These are phyloP conservation scores for Ophiostoma triangulosporum DNA, from an alignment of 2,329 filamentous ascomycete species.

Conservation along the genomic window DNA sequence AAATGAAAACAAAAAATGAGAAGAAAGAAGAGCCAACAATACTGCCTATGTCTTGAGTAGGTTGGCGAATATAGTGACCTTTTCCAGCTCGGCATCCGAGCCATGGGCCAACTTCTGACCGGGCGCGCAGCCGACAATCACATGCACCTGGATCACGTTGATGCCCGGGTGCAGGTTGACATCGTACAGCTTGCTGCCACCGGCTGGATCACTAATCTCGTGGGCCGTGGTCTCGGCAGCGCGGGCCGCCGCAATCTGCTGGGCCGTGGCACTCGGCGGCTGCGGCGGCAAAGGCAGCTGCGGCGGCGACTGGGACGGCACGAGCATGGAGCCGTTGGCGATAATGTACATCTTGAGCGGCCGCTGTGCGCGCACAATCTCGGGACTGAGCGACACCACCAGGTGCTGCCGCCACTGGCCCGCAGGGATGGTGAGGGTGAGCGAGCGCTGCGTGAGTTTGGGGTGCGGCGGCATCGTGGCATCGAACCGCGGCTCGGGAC, in stretches of 20 bases:
- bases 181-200: constrained; percentile 58
- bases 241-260: constrained; percentile 28
- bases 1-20: background rate
- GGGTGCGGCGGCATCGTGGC: constrained; percentile 52
- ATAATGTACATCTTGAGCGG: constrained; percentile 67
- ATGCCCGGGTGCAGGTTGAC: constrained; percentile 55
- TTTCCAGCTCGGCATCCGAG: constrained; percentile 62
- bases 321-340: constrained; percentile 52
- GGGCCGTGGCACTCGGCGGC: constrained; percentile 39
- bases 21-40: background rate
- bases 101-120: constrained; percentile 43
- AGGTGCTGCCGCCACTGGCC: constrained; percentile 61
- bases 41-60: constrained; percentile 38
- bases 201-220: background rate
- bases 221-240: constrained; percentile 15
- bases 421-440: constrained; percentile 55
- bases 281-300: constrained; percentile 38
- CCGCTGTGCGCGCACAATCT: constrained; percentile 45
- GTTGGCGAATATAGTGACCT: constrained; percentile 62
- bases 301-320: constrained; percentile 34
- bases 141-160: constrained; percentile 66
- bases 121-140: constrained; percentile 56
- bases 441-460: constrained; percentile 54
- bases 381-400: constrained; percentile 48
- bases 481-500: constrained; percentile 44